Evolutionary conservation across 176 grass and related monocot genomes (phyloP).

Genomic region (Avena insularis): DNA sequence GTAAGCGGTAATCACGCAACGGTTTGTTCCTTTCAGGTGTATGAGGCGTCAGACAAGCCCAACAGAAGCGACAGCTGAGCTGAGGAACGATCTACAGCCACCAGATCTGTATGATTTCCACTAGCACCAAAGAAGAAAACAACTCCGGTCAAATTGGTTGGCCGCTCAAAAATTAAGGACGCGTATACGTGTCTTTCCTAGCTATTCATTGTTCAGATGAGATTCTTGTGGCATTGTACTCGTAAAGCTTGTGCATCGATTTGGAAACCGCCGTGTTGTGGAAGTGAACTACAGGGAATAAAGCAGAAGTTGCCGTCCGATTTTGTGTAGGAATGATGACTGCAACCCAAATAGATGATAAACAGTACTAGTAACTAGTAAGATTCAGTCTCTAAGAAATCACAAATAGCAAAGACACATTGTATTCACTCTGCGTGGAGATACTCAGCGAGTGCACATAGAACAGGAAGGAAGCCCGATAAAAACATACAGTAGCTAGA

Average conservation of each 20-base stretch:
- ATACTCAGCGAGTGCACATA: background rate
- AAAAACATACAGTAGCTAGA: background rate
- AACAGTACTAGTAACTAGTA: no score
- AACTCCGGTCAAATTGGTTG: background rate
- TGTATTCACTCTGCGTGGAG: background rate
- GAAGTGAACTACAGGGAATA: background rate
- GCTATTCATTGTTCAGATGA: background rate
- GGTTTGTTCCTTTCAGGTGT: slow-evolving; percentile 52
- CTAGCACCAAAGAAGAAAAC: background rate
- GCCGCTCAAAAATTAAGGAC: background rate
- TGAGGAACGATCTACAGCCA: background rate
- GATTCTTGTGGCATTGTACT: background rate
- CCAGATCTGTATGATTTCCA: background rate
- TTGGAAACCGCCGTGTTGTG: background rate
- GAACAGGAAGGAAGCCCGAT: background rate
- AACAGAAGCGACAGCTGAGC: slow-evolving; percentile 68
- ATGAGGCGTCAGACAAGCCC: slow-evolving; percentile 68
- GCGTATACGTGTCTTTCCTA: background rate
- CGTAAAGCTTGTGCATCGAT: background rate
- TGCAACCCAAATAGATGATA: background rate
- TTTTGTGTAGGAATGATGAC: no score
- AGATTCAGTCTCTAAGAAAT: background rate
- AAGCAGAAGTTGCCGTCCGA: background rate
- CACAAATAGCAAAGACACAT: background rate
- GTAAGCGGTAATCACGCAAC: background rate